Evolutionary conservation across 805 yeast genomes (phyloP), one percentile per base, ranked within the genome.

Genomic region (Yamadazyma endophytica): DNA sequence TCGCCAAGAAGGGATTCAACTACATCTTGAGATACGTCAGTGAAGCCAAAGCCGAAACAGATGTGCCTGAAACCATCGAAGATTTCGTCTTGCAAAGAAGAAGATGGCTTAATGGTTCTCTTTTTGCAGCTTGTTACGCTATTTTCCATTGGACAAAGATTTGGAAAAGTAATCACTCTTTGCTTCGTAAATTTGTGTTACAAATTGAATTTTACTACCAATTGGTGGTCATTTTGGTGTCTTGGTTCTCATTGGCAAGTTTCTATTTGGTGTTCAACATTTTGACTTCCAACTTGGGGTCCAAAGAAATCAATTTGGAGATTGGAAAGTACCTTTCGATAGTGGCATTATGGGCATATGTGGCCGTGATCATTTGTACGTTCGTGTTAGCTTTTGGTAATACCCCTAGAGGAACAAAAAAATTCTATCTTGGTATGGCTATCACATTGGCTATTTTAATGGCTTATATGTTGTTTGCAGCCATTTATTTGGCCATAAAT

Each of bases 41-140:
- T 51, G 74, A 80, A 34, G 95, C 97, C 4, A 76, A 76, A 41
- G 97, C 97, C 1, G 88, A 85, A 43, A 92, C 97, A 3, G 97
- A 92, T 71, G 97, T 88, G 30, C 97, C 97, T 6, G 97, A 89
- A 50, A 68, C 73, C n/a, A 71, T 89, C 26, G 82, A 96, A n/a
- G 97, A 92, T 52, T 87, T 92, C 51, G 85, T 90, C 32, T 76
- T 92, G 34, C 98, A 90, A 64, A 81, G 98, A 65, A 82, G 98
- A 66, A 79, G 98, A 68, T 90, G 98, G 98, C 73, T 90, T 39
- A 90, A 90, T 58, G 99, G 99, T 55, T 95, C 98, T 2, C 75
- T 92, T 52, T 92, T 92, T 64, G 97, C 99, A 1, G 97, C 97
- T 3, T 67, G 89, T 33, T 92, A 83, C 54, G 79, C 97, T 2